phyloP scores from a whole-genome alignment of 257 asterid genomes.

The Verbena officinalis region DNA sequence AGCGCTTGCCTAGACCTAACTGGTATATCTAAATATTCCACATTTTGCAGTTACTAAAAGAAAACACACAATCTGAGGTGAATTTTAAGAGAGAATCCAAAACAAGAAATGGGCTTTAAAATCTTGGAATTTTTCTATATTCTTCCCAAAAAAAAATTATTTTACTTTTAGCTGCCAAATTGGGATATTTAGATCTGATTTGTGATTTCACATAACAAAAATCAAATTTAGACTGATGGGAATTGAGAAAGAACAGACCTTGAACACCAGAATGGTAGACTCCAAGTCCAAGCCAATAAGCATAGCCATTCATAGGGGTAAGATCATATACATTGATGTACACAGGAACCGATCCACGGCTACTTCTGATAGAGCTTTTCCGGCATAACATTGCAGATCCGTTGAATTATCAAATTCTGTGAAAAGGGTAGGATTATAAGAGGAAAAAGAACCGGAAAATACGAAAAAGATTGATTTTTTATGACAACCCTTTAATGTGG shows the following conservation, averaged over 20 bases:
- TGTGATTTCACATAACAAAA: neutral
- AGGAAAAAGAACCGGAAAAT: neutral
- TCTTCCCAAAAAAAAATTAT: too few species aligned
- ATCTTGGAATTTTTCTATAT: too few species aligned
- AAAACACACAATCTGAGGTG: too few species aligned
- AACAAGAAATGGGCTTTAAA: too few species aligned
- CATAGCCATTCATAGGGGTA: constrained; percentile 73
- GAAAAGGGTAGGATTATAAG: neutral
- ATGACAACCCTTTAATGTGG: constrained; percentile 7
- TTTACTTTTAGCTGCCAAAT: too few species aligned
- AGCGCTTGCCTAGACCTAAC: too few species aligned
- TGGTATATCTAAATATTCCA: too few species aligned
- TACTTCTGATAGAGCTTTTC: constrained; percentile 43
- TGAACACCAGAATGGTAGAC: constrained; percentile 88
- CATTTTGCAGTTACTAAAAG: too few species aligned
- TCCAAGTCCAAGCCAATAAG: constrained; percentile 91
- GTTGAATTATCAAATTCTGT: neutral
- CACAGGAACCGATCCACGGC: constrained; percentile 67
- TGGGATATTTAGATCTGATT: constrained; percentile 29
- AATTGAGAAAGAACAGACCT: constrained; percentile 44
- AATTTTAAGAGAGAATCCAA: too few species aligned
- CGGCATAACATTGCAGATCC: constrained; percentile 59
- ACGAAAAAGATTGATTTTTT: neutral
- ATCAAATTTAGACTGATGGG: neutral
- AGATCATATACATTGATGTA: constrained; percentile 80